These are phyloP conservation scores for Exophiala spinifera DNA, from an alignment of 2,329 filamentous ascomycete species.

Conservation along the genomic window DNA sequence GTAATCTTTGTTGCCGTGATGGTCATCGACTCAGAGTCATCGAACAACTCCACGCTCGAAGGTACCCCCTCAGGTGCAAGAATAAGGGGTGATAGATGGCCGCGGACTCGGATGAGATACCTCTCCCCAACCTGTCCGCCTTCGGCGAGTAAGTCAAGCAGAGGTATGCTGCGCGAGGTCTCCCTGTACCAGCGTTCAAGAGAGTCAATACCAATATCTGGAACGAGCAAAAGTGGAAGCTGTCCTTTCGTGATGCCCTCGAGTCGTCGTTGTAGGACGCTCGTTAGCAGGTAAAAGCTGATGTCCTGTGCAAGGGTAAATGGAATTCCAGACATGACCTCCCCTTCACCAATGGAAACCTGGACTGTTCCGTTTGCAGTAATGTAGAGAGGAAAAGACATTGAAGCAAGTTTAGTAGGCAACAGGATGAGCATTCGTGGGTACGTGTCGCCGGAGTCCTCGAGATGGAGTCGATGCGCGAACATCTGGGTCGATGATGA, in stretches of 20 bases:
- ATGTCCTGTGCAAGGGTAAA: constrained; percentile 10
- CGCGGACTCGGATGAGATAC: constrained; percentile 5
- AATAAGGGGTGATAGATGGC: constrained; percentile 8
- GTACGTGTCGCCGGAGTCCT: background rate
- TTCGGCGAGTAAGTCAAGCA: background rate
- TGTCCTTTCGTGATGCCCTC: constrained; percentile 8
- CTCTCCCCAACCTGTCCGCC: background rate
- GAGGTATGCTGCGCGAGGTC: background rate
- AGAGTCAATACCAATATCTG: constrained; percentile 7
- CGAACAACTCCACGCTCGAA: background rate
- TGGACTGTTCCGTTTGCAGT: background rate
- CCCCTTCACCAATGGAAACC: constrained; percentile 4
- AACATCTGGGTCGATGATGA: constrained; percentile 3
- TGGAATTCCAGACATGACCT: background rate
- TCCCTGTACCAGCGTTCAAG: constrained; percentile 15
- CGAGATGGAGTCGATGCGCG: constrained; percentile 16
- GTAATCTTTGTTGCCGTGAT: constrained; percentile 30
- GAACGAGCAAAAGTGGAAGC: constrained; percentile 20
- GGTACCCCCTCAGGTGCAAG: background rate
- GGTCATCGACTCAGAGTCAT: background rate
- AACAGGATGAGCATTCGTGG: constrained; percentile 20
- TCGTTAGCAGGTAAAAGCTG: constrained; percentile 8
- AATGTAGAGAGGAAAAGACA: constrained; percentile 13
- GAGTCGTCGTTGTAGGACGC: constrained; percentile 12
- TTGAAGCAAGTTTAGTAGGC: constrained; percentile 11